A percentile compares a stretch with the other conserved stretches of the same genome.
Evolutionary conservation across 257 asterid genomes (phyloP).

Genomic region (Thymus mandschuricus): DNA sequence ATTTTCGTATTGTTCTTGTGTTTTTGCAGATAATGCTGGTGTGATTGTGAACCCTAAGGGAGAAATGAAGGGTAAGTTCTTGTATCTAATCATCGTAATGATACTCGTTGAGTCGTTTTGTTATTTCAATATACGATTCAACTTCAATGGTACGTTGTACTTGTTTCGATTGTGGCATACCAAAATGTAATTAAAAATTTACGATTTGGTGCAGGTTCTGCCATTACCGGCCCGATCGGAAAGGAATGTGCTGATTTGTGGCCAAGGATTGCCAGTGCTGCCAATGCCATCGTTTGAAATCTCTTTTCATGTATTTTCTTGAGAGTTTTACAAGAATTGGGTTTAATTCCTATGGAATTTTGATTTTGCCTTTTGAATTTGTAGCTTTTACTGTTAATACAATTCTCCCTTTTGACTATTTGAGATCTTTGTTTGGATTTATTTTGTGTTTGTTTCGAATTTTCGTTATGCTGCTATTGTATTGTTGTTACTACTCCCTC

Average conservation of each 20-base stretch:
- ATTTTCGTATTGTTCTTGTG: neutral
- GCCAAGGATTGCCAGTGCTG: conserved; percentile 64
- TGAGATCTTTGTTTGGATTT: neutral
- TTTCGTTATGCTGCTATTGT: no score
- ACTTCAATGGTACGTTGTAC: neutral
- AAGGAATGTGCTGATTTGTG: conserved; percentile 61
- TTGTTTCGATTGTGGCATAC: neutral
- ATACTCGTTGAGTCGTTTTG: no score
- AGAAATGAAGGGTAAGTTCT: conserved; percentile 55
- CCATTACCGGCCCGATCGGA: conserved; percentile 60
- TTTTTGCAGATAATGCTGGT: conserved; percentile 56
- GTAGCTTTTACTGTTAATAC: conserved; percentile 1
- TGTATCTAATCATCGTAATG: no score
- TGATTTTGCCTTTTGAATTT: neutral
- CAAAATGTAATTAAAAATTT: no score
- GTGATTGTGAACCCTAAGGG: conserved; percentile 65
- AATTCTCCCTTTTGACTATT: neutral
- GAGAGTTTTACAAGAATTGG: no score
- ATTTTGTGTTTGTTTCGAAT: neutral
- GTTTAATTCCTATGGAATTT: no score
- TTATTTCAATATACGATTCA: no score
- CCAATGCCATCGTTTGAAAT: conserved; percentile 34
- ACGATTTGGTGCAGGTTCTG: conserved; percentile 37
- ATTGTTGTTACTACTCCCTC: no score
- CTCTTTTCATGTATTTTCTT: neutral